phyloP scores from a whole-genome alignment of 768 basidiomycete species.

The Pleurotus tuoliensis region DNA sequence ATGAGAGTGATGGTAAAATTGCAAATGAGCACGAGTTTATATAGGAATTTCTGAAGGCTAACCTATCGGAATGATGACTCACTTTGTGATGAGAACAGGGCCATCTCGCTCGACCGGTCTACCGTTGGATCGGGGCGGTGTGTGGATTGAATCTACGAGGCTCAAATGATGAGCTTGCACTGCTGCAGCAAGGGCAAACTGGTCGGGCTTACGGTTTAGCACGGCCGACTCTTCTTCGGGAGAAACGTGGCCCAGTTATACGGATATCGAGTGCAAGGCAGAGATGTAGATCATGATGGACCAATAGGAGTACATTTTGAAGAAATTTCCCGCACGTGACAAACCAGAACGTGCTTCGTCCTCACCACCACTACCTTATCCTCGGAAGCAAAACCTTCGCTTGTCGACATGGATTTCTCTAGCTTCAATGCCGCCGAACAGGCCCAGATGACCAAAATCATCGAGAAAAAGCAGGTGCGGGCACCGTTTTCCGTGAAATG shows the following conservation, averaged over 20 bases:
- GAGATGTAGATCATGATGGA: not conserved
- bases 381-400: conserved; percentile 6
- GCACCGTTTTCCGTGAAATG: not conserved
- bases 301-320: not conserved
- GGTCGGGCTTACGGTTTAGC: too few species aligned
- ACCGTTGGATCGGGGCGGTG: not conserved
- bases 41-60: conserved; percentile 4
- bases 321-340: conserved; percentile 8
- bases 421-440: conserved; percentile 87
- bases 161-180: not conserved
- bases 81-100: conserved; percentile 5
- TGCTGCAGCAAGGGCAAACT: too few species aligned
- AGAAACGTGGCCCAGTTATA: too few species aligned
- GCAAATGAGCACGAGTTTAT: conserved; percentile 9
- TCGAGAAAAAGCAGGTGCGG: conserved; percentile 93
- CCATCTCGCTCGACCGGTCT: not conserved
- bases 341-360: conserved; percentile 8
- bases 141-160: not conserved
- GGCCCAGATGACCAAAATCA: conserved; percentile 91
- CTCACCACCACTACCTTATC: conserved; percentile 12
- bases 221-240: too few species aligned
- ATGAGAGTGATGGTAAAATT: conserved; percentile 10
- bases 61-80: conserved; percentile 7
- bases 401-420: conserved; percentile 79
- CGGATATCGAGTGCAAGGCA: too few species aligned